phyloP scores from a whole-genome alignment of 1,284 basidiomycete species.

The Cryptococcus neoformans region DNA sequence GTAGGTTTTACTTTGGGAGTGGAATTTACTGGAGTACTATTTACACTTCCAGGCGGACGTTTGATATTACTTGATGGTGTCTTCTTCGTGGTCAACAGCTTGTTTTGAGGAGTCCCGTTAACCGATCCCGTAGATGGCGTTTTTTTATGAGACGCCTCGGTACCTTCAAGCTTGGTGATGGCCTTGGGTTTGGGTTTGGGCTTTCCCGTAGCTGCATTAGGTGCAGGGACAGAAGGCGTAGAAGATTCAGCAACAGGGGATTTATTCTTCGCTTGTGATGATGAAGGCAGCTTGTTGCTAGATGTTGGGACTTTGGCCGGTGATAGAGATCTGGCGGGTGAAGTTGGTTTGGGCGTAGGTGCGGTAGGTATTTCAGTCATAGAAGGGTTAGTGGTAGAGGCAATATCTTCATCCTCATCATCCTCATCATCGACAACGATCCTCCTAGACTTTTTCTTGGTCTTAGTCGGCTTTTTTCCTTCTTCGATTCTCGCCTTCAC shows the following conservation, averaged over 20 bases:
- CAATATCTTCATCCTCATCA: background rate
- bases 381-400: background rate
- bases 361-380: background rate
- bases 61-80: background rate
- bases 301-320: background rate
- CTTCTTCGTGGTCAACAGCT: background rate
- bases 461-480: background rate
- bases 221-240: background rate
- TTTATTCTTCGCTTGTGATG: background rate
- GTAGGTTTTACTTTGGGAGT: background rate
- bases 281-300: no score
- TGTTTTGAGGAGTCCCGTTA: background rate
- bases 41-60: no score
- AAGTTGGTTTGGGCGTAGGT: background rate
- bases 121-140: background rate
- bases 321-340: background rate
- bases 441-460: background rate
- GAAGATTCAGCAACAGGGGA: background rate
- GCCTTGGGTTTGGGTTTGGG: background rate
- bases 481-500: slow-evolving; percentile 1
- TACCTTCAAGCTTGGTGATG: background rate
- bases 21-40: background rate
- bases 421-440: background rate
- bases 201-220: background rate
- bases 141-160: no score